Evolutionary conservation across 139 green algal species (phyloP), one percentile per base, ranked within the genome.

Genomic region (Chlorella sp.): DNA sequence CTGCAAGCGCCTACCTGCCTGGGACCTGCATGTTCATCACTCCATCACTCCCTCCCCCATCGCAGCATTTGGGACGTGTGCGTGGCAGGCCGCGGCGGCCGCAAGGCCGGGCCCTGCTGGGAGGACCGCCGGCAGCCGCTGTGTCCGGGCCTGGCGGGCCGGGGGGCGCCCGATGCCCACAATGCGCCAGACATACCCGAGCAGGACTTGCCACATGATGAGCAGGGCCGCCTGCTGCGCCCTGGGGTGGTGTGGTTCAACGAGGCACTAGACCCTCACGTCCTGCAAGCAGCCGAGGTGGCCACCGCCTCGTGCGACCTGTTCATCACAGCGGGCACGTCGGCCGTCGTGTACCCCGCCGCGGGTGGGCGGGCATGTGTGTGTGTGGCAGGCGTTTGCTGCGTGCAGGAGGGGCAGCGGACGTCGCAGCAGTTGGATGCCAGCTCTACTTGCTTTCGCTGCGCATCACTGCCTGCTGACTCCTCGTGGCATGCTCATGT

Each of bases 131-230:
- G 44, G 34, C 91, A 92, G 80, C 91, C 91, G 18, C 90, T 93
- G 36, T 87, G 80, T 32, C 72, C 87, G 51, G 88, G 85, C 34
- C 82, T 93, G n/a, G 76, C 75, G 0, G 85, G 86, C 4, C 39
- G 60, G 2, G 81, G 75, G 17, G 51, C 56, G 18, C 86, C 81
- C 4, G 72, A 93, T 36, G 78, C 78, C 20, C 73, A 83, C 6
- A 38, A 39, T 18, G 68, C 83, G 2, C 85, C 85, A 36, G 65
- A 83, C 51, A 89, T 92, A 36, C 85, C 89, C 13, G 30, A 72
- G 7, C 28, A 75, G 44, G 87, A 90, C 62, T 92, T 94, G 28
- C 93, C 96, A 72, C 93, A 93, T 26, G 94, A 97, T 84, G 88
- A 93, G 34, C 91, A 96, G 70, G 85, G 81, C 11, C 64, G 36